Evolutionary conservation across 495 filamentous ascomycete genomes (phyloP), one percentile per base, ranked within the genome.

Genomic region (Immersiella caudata): DNA sequence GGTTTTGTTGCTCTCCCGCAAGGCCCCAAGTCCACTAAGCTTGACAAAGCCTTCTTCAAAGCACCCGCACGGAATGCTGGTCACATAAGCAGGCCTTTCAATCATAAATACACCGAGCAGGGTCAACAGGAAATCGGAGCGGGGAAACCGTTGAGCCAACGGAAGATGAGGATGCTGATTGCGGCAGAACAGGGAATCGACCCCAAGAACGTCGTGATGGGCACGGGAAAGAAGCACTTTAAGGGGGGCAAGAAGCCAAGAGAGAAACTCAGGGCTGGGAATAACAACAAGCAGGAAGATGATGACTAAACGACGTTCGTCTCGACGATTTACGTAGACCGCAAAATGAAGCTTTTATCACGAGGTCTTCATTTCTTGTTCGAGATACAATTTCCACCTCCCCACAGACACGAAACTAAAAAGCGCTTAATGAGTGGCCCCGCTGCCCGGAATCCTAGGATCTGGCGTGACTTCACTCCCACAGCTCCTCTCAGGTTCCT

Each of bases 191-290:
- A 90, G 67, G 89, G 90, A 52, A 74, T 97, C 14, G 92, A 96
- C 74, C 90, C 92, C 1, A 90, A 89, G 35, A 96, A 98, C 60
- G 82, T 97, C 68, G 86, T 84, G 74, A 63, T 85, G 46, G 78
- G 82, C 72, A 84, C 82, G 7, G 87, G 90, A 26, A 99, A 99
- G 87, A 98, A 97, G 81, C 96, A 98, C 78, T 97, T 93, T 79
- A 98, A 98, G 82, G 89, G 84, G 8, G 88, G 90, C 63, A 88
- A 73, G 52, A 86, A 86, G 75, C 79, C 81, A 12, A 89, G 88
- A 81, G 82, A 78, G 67, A 85, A 85, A 72, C 74, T 74, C 54
- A 67, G 71, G 64, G 60, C 60, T 1, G 25, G 24, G 25, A 75
- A 73, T 52, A 62, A 64, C 54, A 55, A 52, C 21, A 69, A 71